Evolutionary conservation across 2,329 filamentous ascomycete genomes (phyloP), one percentile per base, ranked within the genome.

Genomic region (Neobulgaria alba): DNA sequence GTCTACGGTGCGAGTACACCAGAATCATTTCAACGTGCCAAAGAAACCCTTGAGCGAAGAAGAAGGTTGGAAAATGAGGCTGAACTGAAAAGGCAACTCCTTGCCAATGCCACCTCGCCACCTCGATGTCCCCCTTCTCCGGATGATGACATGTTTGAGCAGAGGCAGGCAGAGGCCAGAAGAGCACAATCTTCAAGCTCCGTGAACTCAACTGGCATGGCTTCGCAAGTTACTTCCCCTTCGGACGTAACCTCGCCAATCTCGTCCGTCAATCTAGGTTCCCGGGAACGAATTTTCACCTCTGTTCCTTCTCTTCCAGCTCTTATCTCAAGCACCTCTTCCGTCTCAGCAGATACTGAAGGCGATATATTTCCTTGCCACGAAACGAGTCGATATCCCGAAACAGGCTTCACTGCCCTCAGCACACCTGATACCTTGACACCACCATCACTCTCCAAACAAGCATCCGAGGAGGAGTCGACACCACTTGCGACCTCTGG

Each of bases 291-390:
- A 36, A 45, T 52, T 19, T 26, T 12, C 7, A 12, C 23, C 23
- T 81, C 77, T 3, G 77, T 81, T 38, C 77, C 76, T 0, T 82
- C 77, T 4, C 60, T 82, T 2, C 77, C 77, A 9, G 76, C 77
- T 5, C 62, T 81, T 5, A 64, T 81, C 9, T 81, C 77, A 42
- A 74, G 77, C 9, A 74, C 76, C 7, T 79, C 76, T 53, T 82
- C 77, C 2, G 69, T 80, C 8, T 81, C 75, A 10, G 75, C 73
- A 1, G 77, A 80, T 49, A 63, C 72, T 16, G 77, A 82, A 47
- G 73, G 70, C 1, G 77, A 81, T 36, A 73, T 78, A 29, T 62
- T 79, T 3, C 61, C 69, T 39, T 65, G 61, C 16, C 7, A 26
- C 7, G 23, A 26, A 26, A 12, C 7, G 7, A n/a, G n/a, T n/a